These are phyloP conservation scores for Podospora bellae-mahoneyi DNA, from an alignment of 495 filamentous ascomycete genomes.

Conservation along the genomic window DNA sequence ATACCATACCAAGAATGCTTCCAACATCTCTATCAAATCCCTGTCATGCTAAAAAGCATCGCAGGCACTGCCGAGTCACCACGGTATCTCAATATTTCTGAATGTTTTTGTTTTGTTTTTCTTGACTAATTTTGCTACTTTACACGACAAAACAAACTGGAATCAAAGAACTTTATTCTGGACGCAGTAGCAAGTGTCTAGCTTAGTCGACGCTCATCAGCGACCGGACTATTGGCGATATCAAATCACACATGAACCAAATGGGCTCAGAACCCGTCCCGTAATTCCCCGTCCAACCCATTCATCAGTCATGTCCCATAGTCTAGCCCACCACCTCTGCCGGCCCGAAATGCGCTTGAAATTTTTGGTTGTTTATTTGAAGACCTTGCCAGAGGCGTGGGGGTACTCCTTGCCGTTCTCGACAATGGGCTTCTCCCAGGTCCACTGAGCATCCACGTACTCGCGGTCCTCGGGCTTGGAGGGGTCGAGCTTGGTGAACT, in stretches of 20 bases:
- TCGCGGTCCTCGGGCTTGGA: constrained; percentile 75
- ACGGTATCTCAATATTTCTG: neutral
- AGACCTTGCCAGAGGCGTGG: constrained; percentile 82
- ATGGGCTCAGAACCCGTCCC: constrained; percentile 25
- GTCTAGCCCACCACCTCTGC: constrained; percentile 27
- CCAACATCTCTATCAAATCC: no score
- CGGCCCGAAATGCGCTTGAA: constrained; percentile 19
- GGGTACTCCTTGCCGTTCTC: constrained; percentile 76
- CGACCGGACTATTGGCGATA: constrained; percentile 25
- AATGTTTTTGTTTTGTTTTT: neutral
- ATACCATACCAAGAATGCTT: no score
- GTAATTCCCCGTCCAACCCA: constrained; percentile 26
- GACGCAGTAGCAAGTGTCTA: constrained; percentile 18
- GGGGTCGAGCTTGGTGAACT: constrained; percentile 92
- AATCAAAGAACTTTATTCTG: constrained; percentile 5
- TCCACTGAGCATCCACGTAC: constrained; percentile 83
- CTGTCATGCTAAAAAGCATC: no score
- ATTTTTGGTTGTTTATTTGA: constrained; percentile 69
- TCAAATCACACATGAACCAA: constrained; percentile 28
- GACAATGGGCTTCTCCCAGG: constrained; percentile 72
- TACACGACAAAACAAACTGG: neutral
- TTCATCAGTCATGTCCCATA: constrained; percentile 40
- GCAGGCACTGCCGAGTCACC: no score
- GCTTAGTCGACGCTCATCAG: constrained; percentile 27
- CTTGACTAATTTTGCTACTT: neutral